Evolutionary conservation across 2,329 filamentous ascomycete species (phyloP), one percentile per base, ranked within the genome.

Genomic region (Fusarium virguliforme): DNA sequence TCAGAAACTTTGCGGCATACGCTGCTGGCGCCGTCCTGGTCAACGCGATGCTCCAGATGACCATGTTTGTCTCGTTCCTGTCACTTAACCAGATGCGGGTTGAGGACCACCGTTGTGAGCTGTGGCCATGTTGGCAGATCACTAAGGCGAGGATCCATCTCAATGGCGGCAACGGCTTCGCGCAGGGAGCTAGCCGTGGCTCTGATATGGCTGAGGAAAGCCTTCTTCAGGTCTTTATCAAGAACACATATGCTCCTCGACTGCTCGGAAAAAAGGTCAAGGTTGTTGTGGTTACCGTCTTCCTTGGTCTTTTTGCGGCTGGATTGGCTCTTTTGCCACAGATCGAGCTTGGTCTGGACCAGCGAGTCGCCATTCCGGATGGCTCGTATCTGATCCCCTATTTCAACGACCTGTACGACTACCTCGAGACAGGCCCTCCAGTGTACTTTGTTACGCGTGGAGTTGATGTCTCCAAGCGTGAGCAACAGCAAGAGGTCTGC

Each of bases 1-100:
- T 99, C 46, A 90, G 94, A 69, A 99, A 99, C 81, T 99, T 99
- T 81, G 97, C 96, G 15, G 91, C 95, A 3, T 99, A 99, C 79
- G 96, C 96, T 12, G 95, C 96, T 2, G 96, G 96, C 56, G 96
- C 96, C 10, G 96, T 99, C 10, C 91, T 98, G 75, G 95, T 99
- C 85, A 99, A 99, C 78, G 97, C 97, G 0, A 80, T 98, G n/a
- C 85, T 99, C 6, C 96, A 99, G 80, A 92, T 98, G 73, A 99
- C 97, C 1, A 95, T 98, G 90, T 99, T 99, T 78, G 89, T 98
- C 40, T 95, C 97, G 1, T 92, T 98, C 4, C 86, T 99, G 8
- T 90, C 95, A 3, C 87, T 97, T 64, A 99, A 99, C 77, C 96
- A 99, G 82, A 89, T 90, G 78, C 89, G 97, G 8, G 95, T 97